These are phyloP conservation scores for Pseudomonodictys pantanalensis DNA, from an alignment of 495 filamentous ascomycete genomes.

Conservation along the genomic window DNA sequence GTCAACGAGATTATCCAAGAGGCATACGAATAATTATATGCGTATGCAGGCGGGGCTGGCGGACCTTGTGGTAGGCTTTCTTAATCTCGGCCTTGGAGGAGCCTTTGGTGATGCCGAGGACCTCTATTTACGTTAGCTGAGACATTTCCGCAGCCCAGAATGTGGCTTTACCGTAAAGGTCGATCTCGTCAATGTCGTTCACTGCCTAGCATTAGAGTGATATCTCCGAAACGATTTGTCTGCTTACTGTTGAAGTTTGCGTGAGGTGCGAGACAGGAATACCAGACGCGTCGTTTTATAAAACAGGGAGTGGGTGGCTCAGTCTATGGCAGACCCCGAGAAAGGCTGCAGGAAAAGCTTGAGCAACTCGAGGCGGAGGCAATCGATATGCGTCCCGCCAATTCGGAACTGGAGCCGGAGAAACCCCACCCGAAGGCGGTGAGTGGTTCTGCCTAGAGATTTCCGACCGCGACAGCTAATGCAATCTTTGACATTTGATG, in stretches of 20 bases:
- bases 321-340: too few species aligned
- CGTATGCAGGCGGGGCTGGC: constrained; percentile 20
- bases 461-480: not conserved
- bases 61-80: constrained; percentile 94
- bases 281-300: too few species aligned
- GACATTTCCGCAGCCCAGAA: constrained; percentile 3
- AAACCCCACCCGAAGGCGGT: not conserved
- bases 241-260: too few species aligned
- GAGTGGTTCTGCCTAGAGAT: not conserved
- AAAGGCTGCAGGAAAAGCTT: too few species aligned
- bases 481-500: not conserved
- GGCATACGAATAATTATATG: too few species aligned
- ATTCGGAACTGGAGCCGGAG: not conserved
- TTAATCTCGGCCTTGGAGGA: constrained; percentile 85
- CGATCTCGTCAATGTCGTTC: constrained; percentile 50
- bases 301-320: too few species aligned
- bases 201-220: too few species aligned
- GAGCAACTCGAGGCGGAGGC: too few species aligned
- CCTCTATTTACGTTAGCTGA: constrained; percentile 50
- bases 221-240: too few species aligned
- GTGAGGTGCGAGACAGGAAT: too few species aligned
- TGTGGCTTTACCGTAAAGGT: constrained; percentile 61
- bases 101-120: constrained; percentile 67
- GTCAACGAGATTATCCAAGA: not conserved
- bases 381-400: too few species aligned